A percentile compares a stretch with the other conserved stretches of the same genome.
phyloP scores from a whole-genome alignment of 2,329 filamentous ascomycete genomes.

The Xylariaceae sp. region DNA sequence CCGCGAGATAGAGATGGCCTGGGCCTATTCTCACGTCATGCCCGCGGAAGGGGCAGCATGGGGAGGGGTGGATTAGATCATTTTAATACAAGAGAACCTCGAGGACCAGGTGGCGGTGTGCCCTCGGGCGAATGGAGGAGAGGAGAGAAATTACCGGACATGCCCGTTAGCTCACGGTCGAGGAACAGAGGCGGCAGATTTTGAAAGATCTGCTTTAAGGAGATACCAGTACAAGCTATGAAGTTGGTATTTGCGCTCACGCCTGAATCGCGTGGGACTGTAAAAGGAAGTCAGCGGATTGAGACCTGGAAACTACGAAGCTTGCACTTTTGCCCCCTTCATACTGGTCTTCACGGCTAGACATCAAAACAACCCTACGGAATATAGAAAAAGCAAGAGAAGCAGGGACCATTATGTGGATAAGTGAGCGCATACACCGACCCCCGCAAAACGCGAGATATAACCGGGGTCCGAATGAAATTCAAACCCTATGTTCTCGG shows the following conservation, averaged over 20 bases:
- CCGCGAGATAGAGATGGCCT: conserved; percentile 16
- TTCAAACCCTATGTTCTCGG: too few species aligned
- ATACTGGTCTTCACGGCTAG: not conserved
- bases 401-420: too few species aligned
- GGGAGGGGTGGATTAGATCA: conserved; percentile 34
- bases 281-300: too few species aligned
- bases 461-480: too few species aligned
- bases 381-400: not conserved
- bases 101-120: conserved; percentile 30
- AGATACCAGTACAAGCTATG: too few species aligned
- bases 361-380: not conserved
- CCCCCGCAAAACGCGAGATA: too few species aligned
- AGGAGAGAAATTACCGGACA: conserved; percentile 57
- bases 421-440: too few species aligned
- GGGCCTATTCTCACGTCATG: conserved; percentile 3
- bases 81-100: conserved; percentile 36
- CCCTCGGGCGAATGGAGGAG: conserved; percentile 61
- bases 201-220: conserved; percentile 26
- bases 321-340: not conserved
- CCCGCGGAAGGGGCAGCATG: conserved; percentile 1
- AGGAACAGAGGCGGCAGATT: conserved; percentile 45
- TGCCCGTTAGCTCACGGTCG: conserved; percentile 32
- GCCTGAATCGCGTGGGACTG: too few species aligned
- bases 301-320: not conserved
- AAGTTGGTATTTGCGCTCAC: too few species aligned